Percentiles rank a stretch among this genome's conserved stretches.
These are phyloP conservation scores for Tricholoma saponaceum DNA, from an alignment of 768 basidiomycete genomes.

Conservation along the genomic window DNA sequence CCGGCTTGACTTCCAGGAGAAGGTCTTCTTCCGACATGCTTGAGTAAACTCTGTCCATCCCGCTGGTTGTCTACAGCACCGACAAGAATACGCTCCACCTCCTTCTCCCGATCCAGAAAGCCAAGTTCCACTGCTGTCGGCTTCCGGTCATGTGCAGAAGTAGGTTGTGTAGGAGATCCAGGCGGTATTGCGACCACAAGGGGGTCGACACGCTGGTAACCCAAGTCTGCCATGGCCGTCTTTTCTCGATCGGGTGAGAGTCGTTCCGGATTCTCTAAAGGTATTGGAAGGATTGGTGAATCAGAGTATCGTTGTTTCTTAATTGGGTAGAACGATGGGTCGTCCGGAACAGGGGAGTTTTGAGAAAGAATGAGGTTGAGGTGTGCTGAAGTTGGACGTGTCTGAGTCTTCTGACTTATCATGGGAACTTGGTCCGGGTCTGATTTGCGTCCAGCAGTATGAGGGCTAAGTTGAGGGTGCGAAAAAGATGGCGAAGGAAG, in stretches of 20 bases:
- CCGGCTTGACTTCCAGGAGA: slow-evolving; percentile 47
- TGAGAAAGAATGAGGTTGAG: slow-evolving; percentile 12
- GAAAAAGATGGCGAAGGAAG: slow-evolving; percentile 9
- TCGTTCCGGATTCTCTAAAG: slow-evolving; percentile 24
- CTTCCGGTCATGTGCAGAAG: slow-evolving; percentile 19
- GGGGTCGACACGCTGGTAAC: slow-evolving; percentile 27
- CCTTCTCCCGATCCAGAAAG: slow-evolving; percentile 4
- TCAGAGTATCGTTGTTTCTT: slow-evolving; percentile 44
- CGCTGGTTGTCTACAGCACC: slow-evolving; percentile 5
- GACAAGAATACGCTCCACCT: neutral
- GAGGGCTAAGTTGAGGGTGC: slow-evolving; percentile 6
- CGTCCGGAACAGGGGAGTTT: slow-evolving; percentile 3
- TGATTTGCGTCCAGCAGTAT: slow-evolving; percentile 10
- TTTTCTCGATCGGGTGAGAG: slow-evolving; percentile 28
- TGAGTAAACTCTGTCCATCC: slow-evolving; percentile 23
- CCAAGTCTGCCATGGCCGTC: slow-evolving; percentile 28
- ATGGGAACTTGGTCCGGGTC: slow-evolving; percentile 12
- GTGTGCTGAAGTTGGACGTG: slow-evolving; percentile 4
- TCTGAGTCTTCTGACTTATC: neutral
- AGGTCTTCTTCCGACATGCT: slow-evolving; percentile 35
- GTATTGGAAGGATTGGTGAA: slow-evolving; percentile 23
- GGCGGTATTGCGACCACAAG: slow-evolving; percentile 15
- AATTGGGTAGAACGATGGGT: slow-evolving; percentile 18
- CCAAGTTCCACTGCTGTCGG: slow-evolving; percentile 12
- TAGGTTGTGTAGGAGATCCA: slow-evolving; percentile 14